Evolutionary conservation across 768 basidiomycete species (phyloP).

Genomic region (Mycena alexandri): DNA sequence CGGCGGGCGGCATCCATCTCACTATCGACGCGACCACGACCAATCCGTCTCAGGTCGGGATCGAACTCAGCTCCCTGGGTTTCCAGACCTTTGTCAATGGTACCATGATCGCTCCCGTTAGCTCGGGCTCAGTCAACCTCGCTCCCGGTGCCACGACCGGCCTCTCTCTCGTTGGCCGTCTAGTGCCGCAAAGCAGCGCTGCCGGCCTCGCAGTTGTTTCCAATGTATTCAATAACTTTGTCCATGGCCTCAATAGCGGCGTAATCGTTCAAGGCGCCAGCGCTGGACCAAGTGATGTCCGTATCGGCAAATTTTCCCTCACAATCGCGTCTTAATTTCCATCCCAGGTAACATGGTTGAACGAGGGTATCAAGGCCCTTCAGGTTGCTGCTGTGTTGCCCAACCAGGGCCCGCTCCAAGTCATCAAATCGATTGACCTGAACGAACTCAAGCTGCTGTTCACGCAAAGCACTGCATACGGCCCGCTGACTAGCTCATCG

Average conservation of each 20-base stretch:
- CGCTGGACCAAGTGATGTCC: conserved; percentile 69
- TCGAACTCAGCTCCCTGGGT: conserved; percentile 69
- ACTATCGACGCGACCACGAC: conserved; percentile 70
- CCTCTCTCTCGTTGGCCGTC: conserved; percentile 70
- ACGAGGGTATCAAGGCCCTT: conserved; percentile 76
- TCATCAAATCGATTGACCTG: conserved; percentile 75
- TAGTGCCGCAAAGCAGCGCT: conserved; percentile 69
- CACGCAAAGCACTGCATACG: conserved; percentile 67
- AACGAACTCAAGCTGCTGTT: conserved; percentile 73
- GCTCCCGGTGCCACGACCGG: conserved; percentile 64
- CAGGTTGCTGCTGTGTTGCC: conserved; percentile 71
- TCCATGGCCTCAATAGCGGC: conserved; percentile 73
- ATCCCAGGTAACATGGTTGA: conserved; percentile 75
- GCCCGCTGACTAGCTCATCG: conserved; percentile 69
- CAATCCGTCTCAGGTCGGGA: conserved; percentile 84
- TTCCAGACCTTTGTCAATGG: conserved; percentile 70
- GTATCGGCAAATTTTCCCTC: conserved; percentile 29
- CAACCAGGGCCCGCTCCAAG: conserved; percentile 68
- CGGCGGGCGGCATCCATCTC: conserved; percentile 77
- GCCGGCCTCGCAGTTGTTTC: conserved; percentile 72
- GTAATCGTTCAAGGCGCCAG: conserved; percentile 70
- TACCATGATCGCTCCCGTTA: conserved; percentile 70
- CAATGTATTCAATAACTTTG: conserved; percentile 76
- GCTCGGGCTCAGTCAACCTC: conserved; percentile 63
- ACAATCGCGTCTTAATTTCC: conserved; percentile 10